Evolutionary conservation across 1,284 basidiomycete genomes (phyloP).

Genomic region (Puccinia novopanici): DNA sequence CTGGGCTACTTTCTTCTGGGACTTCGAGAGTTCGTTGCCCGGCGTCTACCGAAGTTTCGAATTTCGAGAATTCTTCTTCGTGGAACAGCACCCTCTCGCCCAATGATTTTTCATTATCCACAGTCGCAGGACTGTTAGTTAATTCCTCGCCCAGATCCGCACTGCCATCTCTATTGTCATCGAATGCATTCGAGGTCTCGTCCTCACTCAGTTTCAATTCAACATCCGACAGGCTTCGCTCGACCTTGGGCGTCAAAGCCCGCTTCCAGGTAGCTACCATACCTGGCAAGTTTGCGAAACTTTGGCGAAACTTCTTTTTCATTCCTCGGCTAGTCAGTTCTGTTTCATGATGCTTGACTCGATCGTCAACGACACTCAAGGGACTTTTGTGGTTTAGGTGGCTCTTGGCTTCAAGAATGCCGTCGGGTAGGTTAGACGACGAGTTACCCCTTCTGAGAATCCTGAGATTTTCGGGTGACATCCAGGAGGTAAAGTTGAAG

Average conservation of each 20-base stretch:
- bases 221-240: constrained; percentile 41
- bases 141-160: constrained; percentile 40
- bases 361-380: constrained; percentile 78
- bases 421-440: constrained; percentile 63
- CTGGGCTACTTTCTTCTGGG: neutral
- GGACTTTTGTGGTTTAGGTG: constrained; percentile 76
- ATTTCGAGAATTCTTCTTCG: constrained; percentile 43
- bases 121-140: constrained; percentile 6
- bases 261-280: constrained; percentile 49
- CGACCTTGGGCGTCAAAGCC: constrained; percentile 39
- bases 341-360: constrained; percentile 9
- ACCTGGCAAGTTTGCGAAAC: constrained; percentile 46
- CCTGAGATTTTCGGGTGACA: constrained; percentile 81
- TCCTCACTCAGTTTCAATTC: constrained; percentile 29
- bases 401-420: constrained; percentile 78
- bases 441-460: constrained; percentile 80
- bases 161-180: constrained; percentile 36
- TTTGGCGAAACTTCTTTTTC: constrained; percentile 47
- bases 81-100: constrained; percentile 57
- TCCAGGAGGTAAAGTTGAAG: constrained; percentile 91
- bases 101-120: constrained; percentile 62
- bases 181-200: constrained; percentile 40
- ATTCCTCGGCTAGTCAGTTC: constrained; percentile 28
- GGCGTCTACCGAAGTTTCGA: constrained; percentile 51
- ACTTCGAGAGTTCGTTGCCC: constrained; percentile 46